Conservation (phyloP, 495 filamentous ascomycete genomes). For the Penicillium verhagenii region DNA sequence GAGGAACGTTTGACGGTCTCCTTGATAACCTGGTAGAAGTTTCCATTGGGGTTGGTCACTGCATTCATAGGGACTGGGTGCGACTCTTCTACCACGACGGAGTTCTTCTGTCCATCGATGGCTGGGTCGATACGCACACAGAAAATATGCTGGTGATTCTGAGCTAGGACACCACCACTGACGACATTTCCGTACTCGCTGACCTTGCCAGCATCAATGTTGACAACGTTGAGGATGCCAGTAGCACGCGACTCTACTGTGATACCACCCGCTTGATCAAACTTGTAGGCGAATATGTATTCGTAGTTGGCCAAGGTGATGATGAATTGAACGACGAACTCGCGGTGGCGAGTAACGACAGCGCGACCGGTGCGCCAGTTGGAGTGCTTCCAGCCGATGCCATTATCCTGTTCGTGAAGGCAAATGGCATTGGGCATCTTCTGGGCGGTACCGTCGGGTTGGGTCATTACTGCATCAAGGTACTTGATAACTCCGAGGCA, state of each 20-base stretch:
- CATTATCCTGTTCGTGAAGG: slow-evolving; percentile 69
- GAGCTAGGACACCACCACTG: slow-evolving; percentile 77
- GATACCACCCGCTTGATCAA: slow-evolving; percentile 82
- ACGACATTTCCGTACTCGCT: slow-evolving; percentile 79
- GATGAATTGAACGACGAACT: slow-evolving; percentile 71
- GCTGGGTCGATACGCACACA: slow-evolving; percentile 84
- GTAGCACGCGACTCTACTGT: slow-evolving; percentile 83
- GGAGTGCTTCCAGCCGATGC: slow-evolving; percentile 70
- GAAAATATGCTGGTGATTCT: slow-evolving; percentile 91
- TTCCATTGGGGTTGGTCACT: slow-evolving; percentile 78
- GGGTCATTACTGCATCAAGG: slow-evolving; percentile 58
- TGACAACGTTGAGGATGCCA: slow-evolving; percentile 82
- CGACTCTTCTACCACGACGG: slow-evolving; percentile 70
- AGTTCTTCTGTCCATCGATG: slow-evolving; percentile 72
- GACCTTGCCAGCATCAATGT: slow-evolving; percentile 65
- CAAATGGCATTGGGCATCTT: slow-evolving; percentile 64
- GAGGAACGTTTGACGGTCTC: slow-evolving; percentile 62
- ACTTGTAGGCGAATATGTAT: slow-evolving; percentile 84
- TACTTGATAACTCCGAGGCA: slow-evolving; percentile 70
- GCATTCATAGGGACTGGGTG: slow-evolving; percentile 67
- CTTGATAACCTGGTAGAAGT: slow-evolving; percentile 67
- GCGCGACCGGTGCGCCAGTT: slow-evolving; percentile 69
- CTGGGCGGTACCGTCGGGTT: slow-evolving; percentile 52
- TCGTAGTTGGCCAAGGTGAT: slow-evolving; percentile 84
- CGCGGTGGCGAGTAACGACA: slow-evolving; percentile 59